A percentile compares a stretch with the other conserved stretches of the same genome.
These are phyloP conservation scores for Fusarium cicatricum DNA, from an alignment of 2,329 filamentous ascomycete genomes.

Conservation along the genomic window DNA sequence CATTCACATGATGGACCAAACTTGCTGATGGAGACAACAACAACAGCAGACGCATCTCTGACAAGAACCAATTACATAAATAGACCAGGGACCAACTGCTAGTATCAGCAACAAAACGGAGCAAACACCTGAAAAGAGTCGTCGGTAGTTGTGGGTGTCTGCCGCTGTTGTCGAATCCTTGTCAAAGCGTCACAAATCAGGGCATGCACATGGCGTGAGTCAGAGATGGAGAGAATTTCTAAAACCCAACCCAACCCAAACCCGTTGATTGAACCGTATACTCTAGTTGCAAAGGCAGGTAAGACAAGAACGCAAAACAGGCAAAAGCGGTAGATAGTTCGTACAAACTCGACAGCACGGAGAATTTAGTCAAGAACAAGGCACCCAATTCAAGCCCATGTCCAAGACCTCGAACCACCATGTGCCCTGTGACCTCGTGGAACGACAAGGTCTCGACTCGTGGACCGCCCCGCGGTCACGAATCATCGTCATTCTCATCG, in stretches of 20 bases:
- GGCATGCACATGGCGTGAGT: constrained; percentile 5
- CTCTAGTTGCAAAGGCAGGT: constrained; percentile 27
- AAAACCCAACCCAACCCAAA: constrained; percentile 8
- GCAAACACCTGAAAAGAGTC: background rate
- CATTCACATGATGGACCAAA: constrained; percentile 23
- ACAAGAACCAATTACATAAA: constrained; percentile 21
- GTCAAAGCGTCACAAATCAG: constrained; percentile 31
- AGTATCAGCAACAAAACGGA: background rate
- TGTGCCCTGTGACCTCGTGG: constrained; percentile 26
- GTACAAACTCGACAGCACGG: constrained; percentile 18
- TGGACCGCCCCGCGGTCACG: constrained; percentile 29
- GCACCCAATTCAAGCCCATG: constrained; percentile 19
- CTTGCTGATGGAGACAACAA: constrained; percentile 24
- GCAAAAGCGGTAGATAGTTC: constrained; percentile 9
- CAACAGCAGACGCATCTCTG: constrained; percentile 2
- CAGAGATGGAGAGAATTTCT: constrained; percentile 8
- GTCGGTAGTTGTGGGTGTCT: constrained; percentile 18
- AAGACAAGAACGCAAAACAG: constrained; percentile 1
- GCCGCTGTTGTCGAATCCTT: constrained; percentile 7
- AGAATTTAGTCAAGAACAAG: constrained; percentile 31
- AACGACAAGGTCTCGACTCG: constrained; percentile 21
- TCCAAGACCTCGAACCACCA: constrained; percentile 18
- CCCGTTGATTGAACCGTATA: constrained; percentile 33
- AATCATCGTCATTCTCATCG: too few relatives aligned
- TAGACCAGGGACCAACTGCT: background rate